Evolutionary conservation across 75 land plant species (phyloP), one percentile per base, ranked within the genome.

Genomic region (Selaginella tamariscina): DNA sequence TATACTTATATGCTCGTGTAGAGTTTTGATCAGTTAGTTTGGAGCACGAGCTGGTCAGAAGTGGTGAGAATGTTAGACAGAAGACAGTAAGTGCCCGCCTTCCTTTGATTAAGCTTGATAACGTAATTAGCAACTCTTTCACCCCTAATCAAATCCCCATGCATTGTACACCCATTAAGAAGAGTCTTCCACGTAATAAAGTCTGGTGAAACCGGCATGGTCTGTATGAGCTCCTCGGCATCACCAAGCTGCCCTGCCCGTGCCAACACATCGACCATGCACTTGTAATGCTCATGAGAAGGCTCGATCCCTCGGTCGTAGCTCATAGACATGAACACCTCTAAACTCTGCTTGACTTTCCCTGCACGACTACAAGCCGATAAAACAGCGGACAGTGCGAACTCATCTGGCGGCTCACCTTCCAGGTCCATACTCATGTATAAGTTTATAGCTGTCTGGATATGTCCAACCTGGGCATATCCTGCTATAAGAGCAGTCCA

Each of bases 201-300:
- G 15, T 39, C 49, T 15, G 49, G 49, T 5, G 15, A 15, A 39
- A 39, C 49, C 15, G 49, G 49, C 49, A 39, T 39, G 49, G 11
- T 39, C 49, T 39, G 49, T 5, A 39, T 39, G 49, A 39, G 49
- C 5, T 39, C 49, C 49, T 39, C 62, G 21, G 62, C 62, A 8
- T 59, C 62, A 8, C 26, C 9, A 2, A 59, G 26, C 24, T 59
- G 62, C 26, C 62, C 62, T 5, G 62, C 8, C 26, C 62, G 62
- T 2, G 62, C 62, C 8, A 59, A 27, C 8, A 59, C 24, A 59
- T 59, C 62, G 8, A 59, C 62, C 62, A 59, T 59, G 62, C 62
- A 59, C 24, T 21, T 59, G 26, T 59, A 59, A 23, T 59, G 62
- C 23, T 59, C 62, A 2, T 9, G 27, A 5, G 62, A 2, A 2